Evolutionary conservation across 2,329 filamentous ascomycete species (phyloP).

Genomic region (Periconia macrospinosa): DNA sequence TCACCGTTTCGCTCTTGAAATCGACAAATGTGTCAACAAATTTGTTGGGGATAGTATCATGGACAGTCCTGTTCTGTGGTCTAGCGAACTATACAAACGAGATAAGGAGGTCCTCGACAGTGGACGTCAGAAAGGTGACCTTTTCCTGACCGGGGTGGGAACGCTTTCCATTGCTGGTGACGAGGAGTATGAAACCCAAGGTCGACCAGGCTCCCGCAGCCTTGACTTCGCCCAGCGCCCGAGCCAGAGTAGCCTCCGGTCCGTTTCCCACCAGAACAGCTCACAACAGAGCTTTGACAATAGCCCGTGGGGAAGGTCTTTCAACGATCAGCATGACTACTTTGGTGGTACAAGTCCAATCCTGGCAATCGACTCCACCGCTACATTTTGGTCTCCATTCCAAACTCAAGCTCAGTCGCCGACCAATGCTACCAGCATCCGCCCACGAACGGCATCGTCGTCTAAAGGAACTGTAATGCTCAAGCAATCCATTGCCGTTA

Average conservation of each 20-base stretch:
- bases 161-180: conserved; percentile 53
- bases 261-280: conserved; percentile 62
- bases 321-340: conserved; percentile 70
- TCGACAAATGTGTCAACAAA: conserved; percentile 82
- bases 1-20: conserved; percentile 88
- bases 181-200: conserved; percentile 47
- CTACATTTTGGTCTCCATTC: conserved; percentile 89
- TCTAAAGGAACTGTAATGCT: conserved; percentile 69
- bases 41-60: conserved; percentile 81
- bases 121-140: conserved; percentile 53
- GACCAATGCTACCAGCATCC: conserved; percentile 62
- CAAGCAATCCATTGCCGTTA: conserved; percentile 56
- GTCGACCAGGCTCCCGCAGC: conserved; percentile 41
- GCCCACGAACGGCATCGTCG: conserved; percentile 68
- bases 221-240: conserved; percentile 54
- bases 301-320: conserved; percentile 65
- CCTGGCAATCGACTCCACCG: conserved; percentile 71
- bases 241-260: conserved; percentile 60
- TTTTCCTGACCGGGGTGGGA: conserved; percentile 50
- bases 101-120: conserved; percentile 67
- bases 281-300: conserved; percentile 74
- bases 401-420: conserved; percentile 68
- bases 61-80: conserved; percentile 88
- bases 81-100: conserved; percentile 81
- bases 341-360: conserved; percentile 70